Base-by-base conservation (phyloP, 2,329 filamentous ascomycete species). In the Talaromyces atroroseus region DNA sequence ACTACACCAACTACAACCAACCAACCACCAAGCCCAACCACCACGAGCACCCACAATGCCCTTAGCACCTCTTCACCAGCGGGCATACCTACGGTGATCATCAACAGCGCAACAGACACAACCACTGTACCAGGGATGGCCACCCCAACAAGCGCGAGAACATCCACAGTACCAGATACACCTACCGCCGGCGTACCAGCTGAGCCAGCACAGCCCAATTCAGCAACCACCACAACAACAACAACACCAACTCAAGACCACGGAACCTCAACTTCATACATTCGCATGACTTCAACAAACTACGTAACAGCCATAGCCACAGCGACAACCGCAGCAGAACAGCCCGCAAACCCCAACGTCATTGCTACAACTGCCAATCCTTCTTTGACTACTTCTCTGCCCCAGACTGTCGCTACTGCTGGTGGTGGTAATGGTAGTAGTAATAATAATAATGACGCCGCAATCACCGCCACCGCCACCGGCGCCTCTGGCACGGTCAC, bases 401-500 rank as follows among this genome's bases (percentile, higher is more conserved):
- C 8, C 3, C 32, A 36, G 32, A 12, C 4, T 12, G 11, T 4
- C 8, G 11, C 29, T 32, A 12, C 4, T 32, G 6, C 5, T 32
- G 11, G 2, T 36, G 12, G 12, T 29, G 26, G 26, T 29, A n/a
- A n/a, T n/a, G 26, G 26, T 29, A 8, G 26, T 11, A 10, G 8
- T 29, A 29, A n/a, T n/a, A 40, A 40, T n/a, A 7, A 40, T 18
- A 14, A 16, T 5, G 6, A 18, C 16, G 7, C 5, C 36, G 20
- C 8, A 3, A 21, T n/a, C 8, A 44, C 5, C 7, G 3, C 36
- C 16, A 2, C 8, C 3, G n/a, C 36, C 38, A 20, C n/a, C 20
- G 8, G n/a, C 40, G n/a, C 6, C 8, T 44, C 58, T 2, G 36
- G 54, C 14, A 62, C 58, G 2, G 56, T 51, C 32, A 65, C 63